Conservation (phyloP, 345 rosid species). For the Excoecaria agallocha region DNA sequence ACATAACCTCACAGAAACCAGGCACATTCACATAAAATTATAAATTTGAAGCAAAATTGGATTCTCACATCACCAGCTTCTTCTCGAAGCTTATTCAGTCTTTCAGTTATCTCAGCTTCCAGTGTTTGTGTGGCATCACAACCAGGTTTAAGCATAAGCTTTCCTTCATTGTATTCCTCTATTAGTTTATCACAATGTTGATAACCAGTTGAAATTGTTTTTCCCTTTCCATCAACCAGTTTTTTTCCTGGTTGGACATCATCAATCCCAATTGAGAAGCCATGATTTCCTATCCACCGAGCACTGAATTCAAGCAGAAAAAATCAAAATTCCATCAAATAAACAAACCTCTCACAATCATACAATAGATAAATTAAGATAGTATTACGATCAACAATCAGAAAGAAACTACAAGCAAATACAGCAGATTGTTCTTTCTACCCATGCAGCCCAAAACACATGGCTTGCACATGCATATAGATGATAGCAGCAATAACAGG, state of each 20-base stretch:
- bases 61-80: slow-evolving; percentile 65
- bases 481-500: background rate
- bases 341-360: slow-evolving; percentile 3
- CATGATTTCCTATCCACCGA: slow-evolving; percentile 98
- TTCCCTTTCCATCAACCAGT: slow-evolving; percentile 38
- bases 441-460: background rate
- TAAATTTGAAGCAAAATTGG: slow-evolving; percentile 9
- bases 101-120: slow-evolving; percentile 65
- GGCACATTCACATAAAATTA: slow-evolving; percentile 6
- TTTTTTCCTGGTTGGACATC: slow-evolving; percentile 80
- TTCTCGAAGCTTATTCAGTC: slow-evolving; percentile 71
- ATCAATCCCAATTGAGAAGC: slow-evolving; percentile 97
- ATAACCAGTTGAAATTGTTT: slow-evolving; percentile 46
- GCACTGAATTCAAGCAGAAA: slow-evolving; percentile 61
- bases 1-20: slow-evolving; percentile 6
- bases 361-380: background rate
- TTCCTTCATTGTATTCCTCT: slow-evolving; percentile 55
- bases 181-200: slow-evolving; percentile 46
- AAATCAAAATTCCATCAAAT: background rate
- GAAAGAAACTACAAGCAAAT: background rate
- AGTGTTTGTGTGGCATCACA: slow-evolving; percentile 80
- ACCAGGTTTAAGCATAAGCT: slow-evolving; percentile 59
- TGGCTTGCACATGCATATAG: background rate
- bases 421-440: background rate
- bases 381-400: background rate